These are phyloP conservation scores for Eucalyptus viminalis DNA, from an alignment of 345 rosid genomes.

Conservation along the genomic window DNA sequence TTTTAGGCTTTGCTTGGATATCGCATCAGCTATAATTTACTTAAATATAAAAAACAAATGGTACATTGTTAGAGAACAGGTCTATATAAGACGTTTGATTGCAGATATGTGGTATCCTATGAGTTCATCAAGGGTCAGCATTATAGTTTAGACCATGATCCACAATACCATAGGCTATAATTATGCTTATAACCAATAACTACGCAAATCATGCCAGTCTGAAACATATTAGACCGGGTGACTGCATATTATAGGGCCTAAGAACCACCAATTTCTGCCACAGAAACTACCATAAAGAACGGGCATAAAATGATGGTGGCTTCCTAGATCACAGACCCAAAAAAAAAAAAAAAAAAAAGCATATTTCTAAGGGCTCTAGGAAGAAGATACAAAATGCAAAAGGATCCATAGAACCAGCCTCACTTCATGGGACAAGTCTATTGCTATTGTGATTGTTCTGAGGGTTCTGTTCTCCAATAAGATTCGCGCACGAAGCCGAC, in stretches of 20 bases:
- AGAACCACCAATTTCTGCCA: not conserved
- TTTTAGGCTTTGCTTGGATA: too few species aligned
- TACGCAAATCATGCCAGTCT: not conserved
- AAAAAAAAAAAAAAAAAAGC: not conserved
- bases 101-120: too few species aligned
- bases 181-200: not conserved
- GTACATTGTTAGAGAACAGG: too few species aligned
- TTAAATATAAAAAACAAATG: too few species aligned
- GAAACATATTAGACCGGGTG: not conserved
- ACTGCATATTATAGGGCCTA: not conserved
- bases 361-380: not conserved
- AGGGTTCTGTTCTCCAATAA: not conserved
- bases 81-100: too few species aligned
- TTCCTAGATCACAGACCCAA: not conserved
- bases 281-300: not conserved
- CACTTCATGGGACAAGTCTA: not conserved
- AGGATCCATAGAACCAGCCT: not conserved
- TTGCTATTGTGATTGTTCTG: not conserved
- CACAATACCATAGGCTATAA: not conserved
- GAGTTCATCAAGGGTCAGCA: not conserved
- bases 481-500: not conserved
- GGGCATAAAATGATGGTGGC: not conserved
- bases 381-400: not conserved
- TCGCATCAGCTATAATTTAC: too few species aligned
- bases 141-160: not conserved